Evolutionary conservation across 805 yeast genomes (phyloP).

Genomic region (Saccharomyces eubayanus): DNA sequence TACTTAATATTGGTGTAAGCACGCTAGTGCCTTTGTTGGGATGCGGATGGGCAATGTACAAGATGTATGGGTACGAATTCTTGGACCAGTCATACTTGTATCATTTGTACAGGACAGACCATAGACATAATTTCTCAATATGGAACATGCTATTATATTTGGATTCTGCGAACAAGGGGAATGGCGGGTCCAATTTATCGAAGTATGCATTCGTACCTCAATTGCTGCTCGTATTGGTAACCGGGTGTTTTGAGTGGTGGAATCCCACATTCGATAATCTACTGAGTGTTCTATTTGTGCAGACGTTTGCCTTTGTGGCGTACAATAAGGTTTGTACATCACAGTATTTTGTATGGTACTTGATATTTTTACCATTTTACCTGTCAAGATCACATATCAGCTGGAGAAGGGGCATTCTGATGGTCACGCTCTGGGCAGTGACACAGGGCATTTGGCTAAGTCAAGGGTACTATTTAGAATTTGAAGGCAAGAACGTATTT

Average conservation of each 20-base stretch:
- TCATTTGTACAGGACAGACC: conserved; percentile 78
- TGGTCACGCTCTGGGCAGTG: conserved; percentile 51
- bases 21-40: conserved; percentile 37
- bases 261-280: conserved; percentile 33
- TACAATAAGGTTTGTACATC: conserved; percentile 84
- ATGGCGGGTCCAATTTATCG: conserved; percentile 7
- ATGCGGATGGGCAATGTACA: conserved; percentile 55
- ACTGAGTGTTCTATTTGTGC: conserved; percentile 55
- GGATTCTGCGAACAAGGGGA: conserved; percentile 36
- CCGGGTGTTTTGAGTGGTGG: conserved; percentile 16
- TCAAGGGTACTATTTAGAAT: conserved; percentile 73
- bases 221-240: conserved; percentile 34
- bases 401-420: conserved; percentile 33
- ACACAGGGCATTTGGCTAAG: conserved; percentile 74
- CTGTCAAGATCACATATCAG: conserved; percentile 40
- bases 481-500: conserved; percentile 61
- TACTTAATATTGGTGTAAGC: conserved; percentile 37
- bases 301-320: conserved; percentile 69
- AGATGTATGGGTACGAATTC: conserved; percentile 64
- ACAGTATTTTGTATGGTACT: conserved; percentile 92
- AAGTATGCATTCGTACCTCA: conserved; percentile 81
- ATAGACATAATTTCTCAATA: conserved; percentile 88
- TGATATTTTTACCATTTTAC: conserved; percentile 73
- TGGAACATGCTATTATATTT: conserved; percentile 70
- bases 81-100: conserved; percentile 71